Base-by-base conservation (phyloP, 139 green algal genomes). In the Ulvella scutata region DNA sequence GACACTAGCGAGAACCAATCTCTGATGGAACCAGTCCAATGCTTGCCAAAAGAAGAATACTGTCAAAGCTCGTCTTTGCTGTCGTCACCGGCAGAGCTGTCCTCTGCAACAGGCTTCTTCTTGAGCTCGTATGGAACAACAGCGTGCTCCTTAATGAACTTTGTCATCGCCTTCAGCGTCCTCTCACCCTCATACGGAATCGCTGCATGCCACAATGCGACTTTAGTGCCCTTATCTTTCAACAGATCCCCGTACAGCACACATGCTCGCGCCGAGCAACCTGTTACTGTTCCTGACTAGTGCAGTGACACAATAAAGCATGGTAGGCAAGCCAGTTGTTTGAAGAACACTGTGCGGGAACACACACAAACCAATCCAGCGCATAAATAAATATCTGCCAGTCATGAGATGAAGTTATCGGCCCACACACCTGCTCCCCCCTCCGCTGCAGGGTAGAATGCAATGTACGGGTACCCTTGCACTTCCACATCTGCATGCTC, bases 121-220 rank as follows among this genome's bases (percentile, higher is more conserved):
- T 86, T 79, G 59, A 90, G 77, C 77, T 85, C 80, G 73, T 88
- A 88, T 4, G 76, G 72, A 26, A 81, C 79, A 35, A 77, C 79
- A 35, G 87, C 87, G 38, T 88, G 43, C 72, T 85, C 75, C 84
- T 90, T 90, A 76, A 92, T 82, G 79, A 90, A 92, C 81, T 90
- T 88, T 74, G 87, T 90, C 1, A 92, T 73, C 17, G 73, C 75
- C 82, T 87, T 59, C 3, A 76, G 37, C 38, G 33, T 35, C 20
- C 51, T 26, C 51, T 67, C 51, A n/a, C 51, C 51, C 51, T 67
- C 51, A 67, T 36, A 67, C n/a, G 31, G n/a, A 26, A 67, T 67
- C n/a, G 33, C 51, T 67, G 51, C 51, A 67, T 26, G 51, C n/a
- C 10, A 29, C 13, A 67, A n/a, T 9, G 51, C 10, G 6, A 23